Evolutionary conservation across 441 rosid species (phyloP), one percentile per base, ranked within the genome.

Genomic region (Dalechampia spathulata): DNA sequence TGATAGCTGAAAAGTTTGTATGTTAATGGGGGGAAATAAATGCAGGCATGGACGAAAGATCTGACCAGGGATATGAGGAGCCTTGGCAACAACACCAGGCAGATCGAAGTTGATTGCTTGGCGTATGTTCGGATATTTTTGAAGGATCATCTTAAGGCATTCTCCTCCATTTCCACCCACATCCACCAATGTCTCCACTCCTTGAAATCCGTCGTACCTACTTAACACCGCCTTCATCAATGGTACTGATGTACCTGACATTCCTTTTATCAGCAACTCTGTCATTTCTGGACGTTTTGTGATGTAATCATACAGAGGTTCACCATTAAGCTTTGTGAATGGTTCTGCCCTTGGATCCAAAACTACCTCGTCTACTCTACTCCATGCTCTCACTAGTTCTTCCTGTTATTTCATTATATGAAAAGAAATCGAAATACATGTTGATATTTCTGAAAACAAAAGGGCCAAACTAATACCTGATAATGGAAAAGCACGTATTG

Each of bases 121-220:
- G 51, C 76, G 78, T 2, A 90, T 62, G 4, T 58, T 58, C 5
- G 91, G 94, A 63, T 83, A 64, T 41, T 80, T 81, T 12, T 79
- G 61, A 50, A 87, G 42, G 32, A 90, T 90, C 94, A 83, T 80
- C 60, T 64, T 72, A 37, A 90, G 80, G 21, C 83, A 67, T 56
- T 83, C 83, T 28, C 97, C 94, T 12, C 67, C 78, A 51, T 96
- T 92, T 45, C 97, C 94, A n/a, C 96, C 96, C 19, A 90, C 91
- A 45, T 90, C 94, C 14, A 85, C 94, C 55, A 83, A 43, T 7
- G 73, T 70, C 12, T 69, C 55, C 20, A 85, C 66, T 0, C 86
- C 80, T 48, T 75, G 72, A 4, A 90, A 90, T 46, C 96, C 96
- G 47, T 70, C 78, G 60, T 87, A 90, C 50, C 66, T 73, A 42